These are phyloP conservation scores for Epichloe uncinata DNA, from an alignment of 2,329 filamentous ascomycete species.

Conservation along the genomic window DNA sequence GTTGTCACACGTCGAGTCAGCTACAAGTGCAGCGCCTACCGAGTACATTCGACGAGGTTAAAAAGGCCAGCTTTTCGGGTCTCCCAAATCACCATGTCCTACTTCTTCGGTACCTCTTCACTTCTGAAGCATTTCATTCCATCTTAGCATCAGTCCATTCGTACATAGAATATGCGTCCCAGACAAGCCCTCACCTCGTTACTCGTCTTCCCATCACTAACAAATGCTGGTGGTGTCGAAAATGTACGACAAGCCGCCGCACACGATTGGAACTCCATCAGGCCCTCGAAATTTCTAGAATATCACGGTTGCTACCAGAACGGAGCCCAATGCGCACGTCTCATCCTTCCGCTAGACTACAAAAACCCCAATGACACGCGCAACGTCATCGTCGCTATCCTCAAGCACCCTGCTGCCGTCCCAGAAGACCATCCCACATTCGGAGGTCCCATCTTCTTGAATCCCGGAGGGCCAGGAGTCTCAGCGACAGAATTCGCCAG, in stretches of 20 bases:
- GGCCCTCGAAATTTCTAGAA: slow-evolving; percentile 9
- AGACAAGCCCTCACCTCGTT: not conserved
- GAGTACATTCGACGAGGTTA: too few species aligned
- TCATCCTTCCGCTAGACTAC: slow-evolving; percentile 28
- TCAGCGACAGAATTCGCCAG: slow-evolving; percentile 18
- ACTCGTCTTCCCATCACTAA: not conserved
- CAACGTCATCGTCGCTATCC: slow-evolving; percentile 23
- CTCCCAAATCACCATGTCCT: too few species aligned
- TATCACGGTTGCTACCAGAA: slow-evolving; percentile 21
- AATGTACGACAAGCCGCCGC: not conserved
- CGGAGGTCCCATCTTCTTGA: slow-evolving; percentile 25
- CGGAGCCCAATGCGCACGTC: slow-evolving; percentile 24
- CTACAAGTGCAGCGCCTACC: not conserved
- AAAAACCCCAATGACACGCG: slow-evolving; percentile 14
- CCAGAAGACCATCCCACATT: slow-evolving; percentile 20
- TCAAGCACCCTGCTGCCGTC: slow-evolving; percentile 24
- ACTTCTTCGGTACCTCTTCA: too few species aligned
- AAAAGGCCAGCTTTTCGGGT: too few species aligned
- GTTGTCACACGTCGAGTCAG: not conserved
- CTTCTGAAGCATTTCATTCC: too few species aligned
- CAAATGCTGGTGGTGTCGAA: not conserved
- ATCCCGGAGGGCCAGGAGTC: slow-evolving; percentile 26
- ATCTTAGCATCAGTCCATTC: not conserved
- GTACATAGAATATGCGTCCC: not conserved
- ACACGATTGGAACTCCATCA: slow-evolving; percentile 8